Conservation (phyloP, 495 filamentous ascomycete species). For the Penicillium alfredii region DNA sequence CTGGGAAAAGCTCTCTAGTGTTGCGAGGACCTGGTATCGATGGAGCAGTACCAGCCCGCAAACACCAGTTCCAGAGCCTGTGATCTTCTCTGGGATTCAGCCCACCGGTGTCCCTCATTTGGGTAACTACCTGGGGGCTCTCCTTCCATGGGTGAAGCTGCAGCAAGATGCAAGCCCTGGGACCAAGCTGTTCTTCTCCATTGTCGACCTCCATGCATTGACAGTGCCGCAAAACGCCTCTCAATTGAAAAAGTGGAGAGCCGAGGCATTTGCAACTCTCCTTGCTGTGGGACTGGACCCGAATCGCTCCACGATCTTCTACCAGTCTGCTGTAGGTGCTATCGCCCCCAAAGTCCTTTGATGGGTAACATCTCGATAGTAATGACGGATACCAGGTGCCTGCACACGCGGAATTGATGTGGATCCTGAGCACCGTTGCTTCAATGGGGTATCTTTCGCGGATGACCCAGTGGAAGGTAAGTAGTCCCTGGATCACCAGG, state of each 20-base stretch:
- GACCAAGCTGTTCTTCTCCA: slow-evolving; percentile 66
- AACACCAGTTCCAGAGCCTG: slow-evolving; percentile 11
- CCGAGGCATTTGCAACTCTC: slow-evolving; percentile 69
- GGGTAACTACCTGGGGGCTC: slow-evolving; percentile 93
- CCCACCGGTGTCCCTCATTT: slow-evolving; percentile 94
- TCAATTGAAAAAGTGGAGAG: slow-evolving; percentile 56
- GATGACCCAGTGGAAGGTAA: slow-evolving; percentile 98
- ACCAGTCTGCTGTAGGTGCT: slow-evolving; percentile 60
- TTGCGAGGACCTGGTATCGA: slow-evolving; percentile 6
- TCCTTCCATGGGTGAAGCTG: slow-evolving; percentile 75
- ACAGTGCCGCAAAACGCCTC: slow-evolving; percentile 61
- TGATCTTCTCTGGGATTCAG: slow-evolving; percentile 91
- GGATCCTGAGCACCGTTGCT: slow-evolving; percentile 88
- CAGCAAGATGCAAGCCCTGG: slow-evolving; percentile 54
- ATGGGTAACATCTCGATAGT: neutral
- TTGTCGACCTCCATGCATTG: slow-evolving; percentile 92
- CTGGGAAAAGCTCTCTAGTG: slow-evolving; percentile 3
- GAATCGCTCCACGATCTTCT: slow-evolving; percentile 70
- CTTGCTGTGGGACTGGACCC: slow-evolving; percentile 81
- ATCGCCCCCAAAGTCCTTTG: neutral
- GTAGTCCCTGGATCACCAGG: slow-evolving; percentile 16
- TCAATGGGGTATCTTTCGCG: slow-evolving; percentile 82
- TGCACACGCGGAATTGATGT: slow-evolving; percentile 84
- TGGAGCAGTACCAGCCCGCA: slow-evolving; percentile 8
- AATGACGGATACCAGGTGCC: slow-evolving; percentile 49